phyloP scores from a whole-genome alignment of 176 grass and related monocot species.

The Carex littledalei region DNA sequence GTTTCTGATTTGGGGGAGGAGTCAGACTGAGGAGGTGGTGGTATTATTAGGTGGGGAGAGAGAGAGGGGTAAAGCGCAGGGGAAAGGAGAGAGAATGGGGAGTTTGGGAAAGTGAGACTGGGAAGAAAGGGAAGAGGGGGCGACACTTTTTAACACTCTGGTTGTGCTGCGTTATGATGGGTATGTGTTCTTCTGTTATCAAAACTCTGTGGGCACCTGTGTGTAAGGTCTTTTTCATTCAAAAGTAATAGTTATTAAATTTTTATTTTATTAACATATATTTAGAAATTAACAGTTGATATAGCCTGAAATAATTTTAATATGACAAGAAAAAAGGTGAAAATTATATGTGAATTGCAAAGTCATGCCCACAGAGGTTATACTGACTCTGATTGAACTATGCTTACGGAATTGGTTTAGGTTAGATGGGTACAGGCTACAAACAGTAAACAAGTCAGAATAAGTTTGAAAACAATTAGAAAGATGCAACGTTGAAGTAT shows the following conservation, averaged over 20 bases:
- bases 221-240: background rate
- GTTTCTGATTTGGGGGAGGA: background rate
- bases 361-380: background rate
- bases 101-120: slow-evolving; percentile 4
- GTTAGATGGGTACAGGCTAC: background rate
- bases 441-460: slow-evolving; percentile 12
- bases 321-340: background rate
- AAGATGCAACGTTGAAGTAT: background rate
- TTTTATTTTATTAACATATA: background rate
- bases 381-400: background rate
- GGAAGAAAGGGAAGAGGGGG: background rate
- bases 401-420: background rate
- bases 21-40: background rate
- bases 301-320: background rate
- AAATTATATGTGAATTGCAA: background rate
- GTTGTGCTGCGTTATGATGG: background rate
- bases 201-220: background rate
- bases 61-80: background rate
- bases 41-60: background rate
- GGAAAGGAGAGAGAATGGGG: background rate
- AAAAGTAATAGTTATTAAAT: background rate
- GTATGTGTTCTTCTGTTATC: background rate
- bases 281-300: background rate
- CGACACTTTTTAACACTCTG: slow-evolving; percentile 3
- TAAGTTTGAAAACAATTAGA: background rate